Evolutionary conservation across 2,329 filamentous ascomycete species (phyloP).

Genomic region (Sodiomyces alkalinus): DNA sequence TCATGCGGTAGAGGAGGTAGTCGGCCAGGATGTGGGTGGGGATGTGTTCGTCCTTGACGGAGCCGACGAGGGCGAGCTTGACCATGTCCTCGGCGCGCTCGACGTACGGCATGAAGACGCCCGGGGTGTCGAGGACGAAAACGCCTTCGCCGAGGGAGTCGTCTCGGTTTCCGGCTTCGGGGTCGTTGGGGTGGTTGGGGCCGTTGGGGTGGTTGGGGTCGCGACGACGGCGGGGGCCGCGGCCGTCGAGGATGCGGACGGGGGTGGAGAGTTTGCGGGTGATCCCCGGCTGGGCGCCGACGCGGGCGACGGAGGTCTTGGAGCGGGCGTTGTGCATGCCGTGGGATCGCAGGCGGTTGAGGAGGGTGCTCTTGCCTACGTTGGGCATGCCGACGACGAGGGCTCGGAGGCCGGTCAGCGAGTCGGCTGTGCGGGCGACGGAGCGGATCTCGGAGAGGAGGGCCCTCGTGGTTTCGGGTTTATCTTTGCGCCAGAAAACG

Average conservation of each 20-base stretch:
- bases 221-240: no score
- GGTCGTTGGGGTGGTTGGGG: conserved; percentile 9
- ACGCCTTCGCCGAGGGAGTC: conserved; percentile 40
- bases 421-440: conserved; percentile 22
- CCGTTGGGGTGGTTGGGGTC: conserved; percentile 5
- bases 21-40: conserved; percentile 67
- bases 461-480: conserved; percentile 15
- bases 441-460: conserved; percentile 23
- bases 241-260: conserved; percentile 54
- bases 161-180: conserved; percentile 4
- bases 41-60: conserved; percentile 80
- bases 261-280: conserved; percentile 73
- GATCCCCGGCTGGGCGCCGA: conserved; percentile 76
- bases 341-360: conserved; percentile 65
- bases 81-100: conserved; percentile 77
- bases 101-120: conserved; percentile 90
- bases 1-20: conserved; percentile 78
- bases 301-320: conserved; percentile 54
- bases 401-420: conserved; percentile 67
- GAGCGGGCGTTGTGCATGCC: conserved; percentile 41
- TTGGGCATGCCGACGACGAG: conserved; percentile 97
- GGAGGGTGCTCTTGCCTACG: conserved; percentile 86
- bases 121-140: conserved; percentile 82
- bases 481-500: conserved; percentile 29
- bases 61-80: conserved; percentile 81